These are phyloP conservation scores for Aspergillus pseudoviridinutans DNA, from an alignment of 2,329 filamentous ascomycete genomes.

Conservation along the genomic window DNA sequence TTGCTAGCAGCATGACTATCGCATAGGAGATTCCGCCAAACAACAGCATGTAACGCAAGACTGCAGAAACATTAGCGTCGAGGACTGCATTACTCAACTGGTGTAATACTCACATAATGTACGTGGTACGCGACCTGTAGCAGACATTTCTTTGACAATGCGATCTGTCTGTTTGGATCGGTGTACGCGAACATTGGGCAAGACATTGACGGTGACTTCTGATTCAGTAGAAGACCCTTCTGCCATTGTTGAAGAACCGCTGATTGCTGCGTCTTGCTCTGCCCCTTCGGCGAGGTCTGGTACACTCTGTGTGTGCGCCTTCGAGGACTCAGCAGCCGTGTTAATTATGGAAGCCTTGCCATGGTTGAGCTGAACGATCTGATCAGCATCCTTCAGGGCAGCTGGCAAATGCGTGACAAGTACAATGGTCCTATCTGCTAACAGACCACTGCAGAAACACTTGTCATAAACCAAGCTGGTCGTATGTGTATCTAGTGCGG, in stretches of 20 bases:
- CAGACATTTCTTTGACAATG: slow-evolving; percentile 20
- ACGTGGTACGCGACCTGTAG: slow-evolving; percentile 21
- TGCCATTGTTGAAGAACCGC: neutral
- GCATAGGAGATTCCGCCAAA: slow-evolving; percentile 23
- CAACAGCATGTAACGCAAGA: slow-evolving; percentile 22
- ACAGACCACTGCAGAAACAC: slow-evolving; percentile 55
- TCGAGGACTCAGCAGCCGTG: neutral
- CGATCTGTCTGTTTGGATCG: slow-evolving; percentile 5
- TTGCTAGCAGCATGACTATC: slow-evolving; percentile 14
- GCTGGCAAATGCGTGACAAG: slow-evolving; percentile 50
- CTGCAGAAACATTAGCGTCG: slow-evolving; percentile 5
- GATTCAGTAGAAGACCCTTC: slow-evolving; percentile 6
- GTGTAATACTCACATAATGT: slow-evolving; percentile 18
- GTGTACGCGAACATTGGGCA: slow-evolving; percentile 3
- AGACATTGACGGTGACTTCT: slow-evolving; percentile 2
- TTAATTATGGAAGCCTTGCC: slow-evolving; percentile 15
- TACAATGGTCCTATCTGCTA: slow-evolving; percentile 53
- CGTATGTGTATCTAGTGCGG: slow-evolving; percentile 58
- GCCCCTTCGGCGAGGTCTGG: slow-evolving; percentile 4
- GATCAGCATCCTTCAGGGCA: slow-evolving; percentile 21
- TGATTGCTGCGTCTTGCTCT: slow-evolving; percentile 1
- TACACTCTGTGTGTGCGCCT: neutral
- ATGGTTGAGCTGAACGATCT: slow-evolving; percentile 16
- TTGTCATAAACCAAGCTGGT: slow-evolving; percentile 54
- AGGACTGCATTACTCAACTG: too few species aligned